Conservation (phyloP, 1,284 basidiomycete species). For the Trichosporon ovoides region DNA sequence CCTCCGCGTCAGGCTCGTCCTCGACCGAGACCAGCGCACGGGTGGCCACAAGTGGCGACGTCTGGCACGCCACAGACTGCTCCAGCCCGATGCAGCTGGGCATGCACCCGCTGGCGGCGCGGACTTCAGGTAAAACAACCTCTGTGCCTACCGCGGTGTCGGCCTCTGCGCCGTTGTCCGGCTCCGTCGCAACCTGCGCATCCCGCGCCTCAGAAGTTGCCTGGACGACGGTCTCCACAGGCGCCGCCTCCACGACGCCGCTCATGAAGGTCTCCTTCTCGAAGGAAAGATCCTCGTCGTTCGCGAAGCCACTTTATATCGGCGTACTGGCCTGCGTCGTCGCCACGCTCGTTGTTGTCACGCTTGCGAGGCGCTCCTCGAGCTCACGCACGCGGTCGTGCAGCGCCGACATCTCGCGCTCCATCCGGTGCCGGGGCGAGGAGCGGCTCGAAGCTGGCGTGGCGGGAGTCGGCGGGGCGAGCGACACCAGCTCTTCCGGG, state of each 20-base stretch:
- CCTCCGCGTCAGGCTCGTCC: not conserved
- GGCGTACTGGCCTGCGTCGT: not conserved
- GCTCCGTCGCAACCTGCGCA: no score
- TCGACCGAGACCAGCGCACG: not conserved
- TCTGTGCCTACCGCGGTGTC: not conserved
- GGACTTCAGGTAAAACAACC: not conserved
- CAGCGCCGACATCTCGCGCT: conserved; percentile 11
- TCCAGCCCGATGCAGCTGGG: not conserved
- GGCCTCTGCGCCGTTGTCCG: no score
- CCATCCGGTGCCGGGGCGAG: not conserved
- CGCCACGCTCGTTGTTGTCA: conserved; percentile 1
- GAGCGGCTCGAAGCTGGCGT: not conserved
- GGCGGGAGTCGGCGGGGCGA: not conserved
- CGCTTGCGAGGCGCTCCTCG: conserved; percentile 13
- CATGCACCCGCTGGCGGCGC: not conserved
- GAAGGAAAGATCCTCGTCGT: not conserved
- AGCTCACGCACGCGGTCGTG: conserved; percentile 19
- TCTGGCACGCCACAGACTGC: not conserved
- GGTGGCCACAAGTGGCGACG: not conserved
- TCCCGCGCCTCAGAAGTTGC: no score
- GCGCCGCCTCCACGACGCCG: not conserved
- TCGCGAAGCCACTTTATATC: not conserved
- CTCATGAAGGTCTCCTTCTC: not conserved
- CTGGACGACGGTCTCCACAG: not conserved
- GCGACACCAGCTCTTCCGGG: not conserved